Evolutionary conservation across 371 early-diverging fungal genomes (phyloP).

Genomic region (Mucor piriformis): DNA sequence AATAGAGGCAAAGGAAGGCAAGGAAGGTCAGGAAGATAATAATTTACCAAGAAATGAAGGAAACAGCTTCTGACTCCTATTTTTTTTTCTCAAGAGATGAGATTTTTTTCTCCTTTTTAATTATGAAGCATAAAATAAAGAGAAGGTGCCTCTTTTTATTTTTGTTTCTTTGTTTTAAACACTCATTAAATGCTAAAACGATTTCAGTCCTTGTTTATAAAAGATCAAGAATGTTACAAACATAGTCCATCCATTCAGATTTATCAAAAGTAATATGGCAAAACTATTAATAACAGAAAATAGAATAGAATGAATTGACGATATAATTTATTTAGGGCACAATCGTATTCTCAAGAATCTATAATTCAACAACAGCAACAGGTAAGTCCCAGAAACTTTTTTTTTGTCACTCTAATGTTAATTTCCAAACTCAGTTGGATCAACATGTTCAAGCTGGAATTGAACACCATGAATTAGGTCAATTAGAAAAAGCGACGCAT

Average conservation of each 20-base stretch:
- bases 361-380: constrained; percentile 10
- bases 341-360: constrained; percentile 26
- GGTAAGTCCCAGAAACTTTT: constrained; percentile 11
- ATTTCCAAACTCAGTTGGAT: not conserved
- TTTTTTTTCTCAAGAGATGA: not conserved
- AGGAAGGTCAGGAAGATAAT: constrained; percentile 32
- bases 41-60: not conserved
- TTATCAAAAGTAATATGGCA: constrained; percentile 5
- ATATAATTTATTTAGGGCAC: constrained; percentile 13
- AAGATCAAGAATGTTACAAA: constrained; percentile 1
- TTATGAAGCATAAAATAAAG: not conserved
- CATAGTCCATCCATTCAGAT: constrained; percentile 7
- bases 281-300: not conserved
- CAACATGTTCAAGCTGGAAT: constrained; percentile 54
- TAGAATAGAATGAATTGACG: not conserved
- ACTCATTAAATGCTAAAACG: constrained; percentile 4
- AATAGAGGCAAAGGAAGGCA: constrained; percentile 17
- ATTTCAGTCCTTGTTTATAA: constrained; percentile 15
- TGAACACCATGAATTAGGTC: constrained; percentile 69
- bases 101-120: not conserved
- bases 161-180: not conserved
- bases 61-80: constrained; percentile 1
- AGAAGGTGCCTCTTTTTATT: not conserved
- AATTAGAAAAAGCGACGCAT: constrained; percentile 69
- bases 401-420: not conserved